phyloP scores from a whole-genome alignment of 345 rosid species.

The Euphorbia peplus region DNA sequence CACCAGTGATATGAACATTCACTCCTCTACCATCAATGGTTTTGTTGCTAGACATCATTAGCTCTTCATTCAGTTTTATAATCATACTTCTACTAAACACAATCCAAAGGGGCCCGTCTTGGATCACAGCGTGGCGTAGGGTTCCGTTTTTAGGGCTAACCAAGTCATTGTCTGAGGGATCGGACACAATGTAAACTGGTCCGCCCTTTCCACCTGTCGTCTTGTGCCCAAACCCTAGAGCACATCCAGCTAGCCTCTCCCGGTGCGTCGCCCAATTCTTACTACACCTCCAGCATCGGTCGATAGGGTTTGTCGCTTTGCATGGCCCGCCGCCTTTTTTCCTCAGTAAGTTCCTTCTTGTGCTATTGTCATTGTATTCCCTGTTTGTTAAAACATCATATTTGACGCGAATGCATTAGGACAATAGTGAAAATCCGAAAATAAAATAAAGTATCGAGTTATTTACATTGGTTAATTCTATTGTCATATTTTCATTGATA shows the following conservation, averaged over 20 bases:
- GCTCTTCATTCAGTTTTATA: conserved; percentile 62
- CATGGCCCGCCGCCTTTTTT: conserved; percentile 43
- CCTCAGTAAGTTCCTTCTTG: conserved; percentile 43
- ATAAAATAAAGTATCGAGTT: too few relatives aligned
- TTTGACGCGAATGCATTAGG: too few relatives aligned
- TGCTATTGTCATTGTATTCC: conserved; percentile 25
- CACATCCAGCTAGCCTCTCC: conserved; percentile 52
- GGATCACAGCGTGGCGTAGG: conserved; percentile 64
- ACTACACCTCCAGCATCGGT: conserved; percentile 82
- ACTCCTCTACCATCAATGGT: conserved; percentile 84
- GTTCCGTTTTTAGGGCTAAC: conserved; percentile 68
- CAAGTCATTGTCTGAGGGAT: conserved; percentile 53
- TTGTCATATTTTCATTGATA: too few relatives aligned
- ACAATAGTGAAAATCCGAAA: too few relatives aligned
- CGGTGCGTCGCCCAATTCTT: conserved; percentile 55
- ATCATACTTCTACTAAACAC: conserved; percentile 54
- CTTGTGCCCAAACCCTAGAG: conserved; percentile 59
- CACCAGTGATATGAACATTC: conserved; percentile 51
- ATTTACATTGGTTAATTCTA: too few relatives aligned
- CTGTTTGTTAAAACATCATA: conserved; percentile 9
- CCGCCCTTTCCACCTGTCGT: conserved; percentile 67
- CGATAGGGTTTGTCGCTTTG: conserved; percentile 74
- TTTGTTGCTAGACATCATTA: conserved; percentile 54
- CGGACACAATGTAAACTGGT: conserved; percentile 52
- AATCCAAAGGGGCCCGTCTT: conserved; percentile 73